Base-by-base conservation (phyloP, 1,284 basidiomycete species). In the Neotropicomus parvogracilis region DNA sequence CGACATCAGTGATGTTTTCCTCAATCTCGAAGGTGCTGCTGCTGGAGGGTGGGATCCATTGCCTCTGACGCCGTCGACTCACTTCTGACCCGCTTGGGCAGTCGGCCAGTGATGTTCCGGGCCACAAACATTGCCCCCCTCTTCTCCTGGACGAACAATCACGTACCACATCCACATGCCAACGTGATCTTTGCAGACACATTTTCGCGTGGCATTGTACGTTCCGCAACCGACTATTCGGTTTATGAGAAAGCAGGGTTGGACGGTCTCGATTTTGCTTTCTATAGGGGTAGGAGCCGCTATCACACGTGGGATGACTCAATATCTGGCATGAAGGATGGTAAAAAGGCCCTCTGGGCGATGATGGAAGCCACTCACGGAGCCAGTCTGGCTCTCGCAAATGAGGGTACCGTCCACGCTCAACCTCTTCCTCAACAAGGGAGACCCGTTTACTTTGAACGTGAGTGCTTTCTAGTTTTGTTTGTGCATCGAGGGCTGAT, bases 21-120 rank as follows among this genome's bases (percentile, higher is more conserved):
- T 91, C 37, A 91, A 90, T 56, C 74, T 90, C 12, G 88, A 91
- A 65, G 88, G 88, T 5, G 86, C 88, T 9, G 79, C 83, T n/a
- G 75, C 83, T 1, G 88, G 86, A 57, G 86, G 88, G 83, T 86
- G 58, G 49, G 78, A 64, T 17, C 19, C 27, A 4, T 29, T n/a
- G 20, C 10, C 16, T 27, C 26, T 42, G 33, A 10, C 50, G 21
- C 2, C 12, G 1, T 42, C 13, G 17, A 16, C 6, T 17, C 16
- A 8, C 6, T 14, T 10, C 28, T 67, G 39, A 62, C 29, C 5
- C 9, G 14, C 13, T 42, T 17, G 8, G 50, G 6, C 51, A 85
- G 83, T 9, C 81, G 81, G 2, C 84, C 85, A 3, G 67, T 85
- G 14, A 69, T 87, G 28, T 85, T 88, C 65, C 79, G 85, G 8